phyloP scores from a whole-genome alignment of 2,329 filamentous ascomycete species.

The Talaromyces islandicus region DNA sequence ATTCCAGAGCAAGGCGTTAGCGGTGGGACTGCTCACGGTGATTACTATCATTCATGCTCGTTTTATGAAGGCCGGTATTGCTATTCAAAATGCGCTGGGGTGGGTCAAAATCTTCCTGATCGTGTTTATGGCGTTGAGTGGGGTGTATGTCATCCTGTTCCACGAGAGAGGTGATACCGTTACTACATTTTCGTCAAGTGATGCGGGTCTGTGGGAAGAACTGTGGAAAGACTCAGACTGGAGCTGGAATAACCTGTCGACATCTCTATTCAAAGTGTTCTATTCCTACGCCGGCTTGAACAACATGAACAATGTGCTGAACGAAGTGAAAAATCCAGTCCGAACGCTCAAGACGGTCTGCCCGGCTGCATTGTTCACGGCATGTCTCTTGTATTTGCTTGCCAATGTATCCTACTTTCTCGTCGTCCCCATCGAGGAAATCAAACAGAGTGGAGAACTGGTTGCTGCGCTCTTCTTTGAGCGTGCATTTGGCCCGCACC shows the following conservation, averaged over 20 bases:
- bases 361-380: slow-evolving; percentile 54
- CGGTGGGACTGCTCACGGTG: slow-evolving; percentile 49
- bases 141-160: slow-evolving; percentile 53
- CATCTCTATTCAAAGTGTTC: slow-evolving; percentile 57
- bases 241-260: slow-evolving; percentile 63
- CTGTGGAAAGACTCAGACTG: slow-evolving; percentile 62
- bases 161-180: slow-evolving; percentile 15
- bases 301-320: slow-evolving; percentile 65
- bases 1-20: slow-evolving; percentile 50
- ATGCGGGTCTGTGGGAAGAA: slow-evolving; percentile 39
- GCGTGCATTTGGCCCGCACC: slow-evolving; percentile 52
- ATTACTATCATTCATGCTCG: slow-evolving; percentile 57
- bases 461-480: slow-evolving; percentile 65
- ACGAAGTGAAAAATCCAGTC: slow-evolving; percentile 64
- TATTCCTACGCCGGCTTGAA: slow-evolving; percentile 63
- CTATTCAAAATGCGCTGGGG: slow-evolving; percentile 56
- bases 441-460: slow-evolving; percentile 60
- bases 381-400: slow-evolving; percentile 60
- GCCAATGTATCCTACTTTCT: slow-evolving; percentile 60
- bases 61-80: slow-evolving; percentile 52
- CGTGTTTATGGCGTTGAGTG: slow-evolving; percentile 56
- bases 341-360: slow-evolving; percentile 59
- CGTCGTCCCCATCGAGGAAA: slow-evolving; percentile 61
- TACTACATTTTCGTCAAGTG: neutral
- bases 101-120: slow-evolving; percentile 59